Percentiles rank a stretch among this genome's conserved stretches.
phyloP scores from a whole-genome alignment of 257 asterid genomes.

The Agastache rugosa region DNA sequence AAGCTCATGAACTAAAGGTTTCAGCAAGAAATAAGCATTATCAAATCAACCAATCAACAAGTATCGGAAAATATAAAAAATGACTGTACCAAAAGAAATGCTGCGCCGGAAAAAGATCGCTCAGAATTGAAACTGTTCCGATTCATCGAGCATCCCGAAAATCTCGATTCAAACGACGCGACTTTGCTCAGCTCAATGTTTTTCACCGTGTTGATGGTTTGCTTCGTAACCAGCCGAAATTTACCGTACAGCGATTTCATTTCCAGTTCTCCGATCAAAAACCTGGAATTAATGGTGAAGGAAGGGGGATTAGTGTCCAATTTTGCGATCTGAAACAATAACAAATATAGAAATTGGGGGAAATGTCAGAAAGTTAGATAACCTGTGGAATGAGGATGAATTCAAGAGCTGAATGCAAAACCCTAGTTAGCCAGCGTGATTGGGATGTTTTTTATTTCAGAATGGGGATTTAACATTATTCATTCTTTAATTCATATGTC shows the following conservation, averaged over 20 bases:
- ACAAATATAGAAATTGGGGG: neutral
- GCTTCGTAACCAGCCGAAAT: slow-evolving; percentile 44
- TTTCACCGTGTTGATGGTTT: slow-evolving; percentile 41
- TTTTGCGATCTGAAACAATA: neutral
- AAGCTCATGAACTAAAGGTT: slow-evolving; percentile 4
- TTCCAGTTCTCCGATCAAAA: slow-evolving; percentile 36
- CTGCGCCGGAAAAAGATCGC: slow-evolving; percentile 35
- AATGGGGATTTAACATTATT: slow-evolving; percentile 25
- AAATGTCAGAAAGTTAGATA: too few species aligned
- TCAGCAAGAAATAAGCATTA: neutral
- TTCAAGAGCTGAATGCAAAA: slow-evolving; percentile 34
- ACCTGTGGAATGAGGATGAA: too few species aligned
- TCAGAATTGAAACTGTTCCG: slow-evolving; percentile 31
- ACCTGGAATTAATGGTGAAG: slow-evolving; percentile 32
- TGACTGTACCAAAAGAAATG: slow-evolving; percentile 40
- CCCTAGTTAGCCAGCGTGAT: slow-evolving; percentile 30
- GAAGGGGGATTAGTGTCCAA: neutral
- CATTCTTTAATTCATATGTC: too few species aligned
- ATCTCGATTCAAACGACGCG: slow-evolving; percentile 32
- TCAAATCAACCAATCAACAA: neutral
- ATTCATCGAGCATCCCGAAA: slow-evolving; percentile 30
- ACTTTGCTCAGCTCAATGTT: slow-evolving; percentile 32
- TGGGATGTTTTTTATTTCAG: slow-evolving; percentile 36
- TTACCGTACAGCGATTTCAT: slow-evolving; percentile 63
- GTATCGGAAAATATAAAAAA: neutral